Evolutionary conservation across 306 rosid genomes (phyloP).

Genomic region (Prosopis cineraria): DNA sequence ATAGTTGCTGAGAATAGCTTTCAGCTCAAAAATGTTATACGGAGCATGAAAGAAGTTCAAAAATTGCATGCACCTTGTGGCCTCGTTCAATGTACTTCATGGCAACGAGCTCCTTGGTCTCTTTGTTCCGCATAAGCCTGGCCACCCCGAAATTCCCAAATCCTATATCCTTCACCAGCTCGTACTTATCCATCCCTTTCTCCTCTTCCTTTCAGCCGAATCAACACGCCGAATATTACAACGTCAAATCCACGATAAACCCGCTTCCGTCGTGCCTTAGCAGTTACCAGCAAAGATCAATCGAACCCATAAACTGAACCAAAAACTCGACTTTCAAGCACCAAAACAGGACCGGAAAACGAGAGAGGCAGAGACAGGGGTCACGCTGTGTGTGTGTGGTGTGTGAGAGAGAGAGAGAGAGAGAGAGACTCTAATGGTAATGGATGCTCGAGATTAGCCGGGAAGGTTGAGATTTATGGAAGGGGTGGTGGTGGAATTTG

Average conservation of each 20-base stretch:
- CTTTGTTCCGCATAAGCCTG: constrained; percentile 72
- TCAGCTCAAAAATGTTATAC: not conserved
- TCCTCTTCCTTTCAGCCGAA: not conserved
- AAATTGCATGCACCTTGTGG: constrained; percentile 45
- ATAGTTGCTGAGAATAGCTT: not conserved
- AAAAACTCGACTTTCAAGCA: not conserved
- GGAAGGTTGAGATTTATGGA: constrained; percentile 24
- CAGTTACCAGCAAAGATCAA: not conserved
- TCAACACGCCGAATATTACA: not conserved
- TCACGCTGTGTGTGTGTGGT: too few relatives aligned
- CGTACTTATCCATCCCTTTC: constrained; percentile 68
- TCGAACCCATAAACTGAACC: not conserved
- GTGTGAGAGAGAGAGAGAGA: not conserved
- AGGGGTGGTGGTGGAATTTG: constrained; percentile 22
- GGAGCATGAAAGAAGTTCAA: not conserved
- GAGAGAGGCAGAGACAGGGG: not conserved
- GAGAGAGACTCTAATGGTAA: not conserved
- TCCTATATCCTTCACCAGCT: constrained; percentile 83
- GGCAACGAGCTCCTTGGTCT: constrained; percentile 80
- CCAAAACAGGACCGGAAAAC: not conserved
- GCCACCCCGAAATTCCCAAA: constrained; percentile 91
- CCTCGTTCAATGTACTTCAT: constrained; percentile 86
- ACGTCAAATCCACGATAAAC: not conserved
- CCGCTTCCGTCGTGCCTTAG: constrained; percentile 6
- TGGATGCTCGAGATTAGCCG: not conserved